These are phyloP conservation scores for Talaromyces liani DNA, from an alignment of 495 filamentous ascomycete genomes.

Conservation along the genomic window DNA sequence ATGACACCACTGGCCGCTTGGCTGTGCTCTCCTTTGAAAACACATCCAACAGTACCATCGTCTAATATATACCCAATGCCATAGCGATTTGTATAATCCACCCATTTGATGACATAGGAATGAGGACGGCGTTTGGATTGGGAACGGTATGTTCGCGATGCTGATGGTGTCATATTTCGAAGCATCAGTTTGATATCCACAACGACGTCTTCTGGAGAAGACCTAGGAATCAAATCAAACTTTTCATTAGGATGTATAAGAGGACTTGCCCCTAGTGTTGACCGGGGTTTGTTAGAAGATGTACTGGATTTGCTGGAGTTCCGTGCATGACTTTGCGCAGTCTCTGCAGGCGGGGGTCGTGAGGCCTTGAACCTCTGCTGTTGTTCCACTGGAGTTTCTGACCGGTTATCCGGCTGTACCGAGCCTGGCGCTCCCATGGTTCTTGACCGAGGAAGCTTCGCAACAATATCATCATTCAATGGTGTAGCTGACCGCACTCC, in stretches of 20 bases:
- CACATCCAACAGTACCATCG: constrained; percentile 75
- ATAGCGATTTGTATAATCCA: constrained; percentile 90
- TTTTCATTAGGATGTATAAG: constrained; percentile 32
- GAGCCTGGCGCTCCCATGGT: not conserved
- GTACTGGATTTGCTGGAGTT: constrained; percentile 28
- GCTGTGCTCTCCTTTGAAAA: constrained; percentile 59
- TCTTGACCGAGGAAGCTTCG: not conserved
- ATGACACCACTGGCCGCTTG: constrained; percentile 60
- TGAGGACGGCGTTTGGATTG: constrained; percentile 29
- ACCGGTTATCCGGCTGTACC: not conserved
- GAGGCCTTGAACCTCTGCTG: constrained; percentile 10
- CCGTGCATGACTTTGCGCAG: constrained; percentile 16
- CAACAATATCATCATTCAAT: constrained; percentile 12
- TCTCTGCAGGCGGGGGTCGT: constrained; percentile 3
- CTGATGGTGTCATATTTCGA: constrained; percentile 28
- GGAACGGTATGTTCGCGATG: constrained; percentile 24
- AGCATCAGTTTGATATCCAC: constrained; percentile 35
- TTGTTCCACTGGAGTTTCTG: constrained; percentile 5
- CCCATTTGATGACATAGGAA: constrained; percentile 74
- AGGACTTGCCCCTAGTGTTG: constrained; percentile 31
- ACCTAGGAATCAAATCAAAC: constrained; percentile 29
- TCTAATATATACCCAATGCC: constrained; percentile 80
- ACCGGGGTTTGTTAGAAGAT: constrained; percentile 24
- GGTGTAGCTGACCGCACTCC: constrained; percentile 20
- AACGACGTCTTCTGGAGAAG: constrained; percentile 34